Base-by-base conservation (phyloP, 208 protist species). In the Trichomonas gallinae region DNA sequence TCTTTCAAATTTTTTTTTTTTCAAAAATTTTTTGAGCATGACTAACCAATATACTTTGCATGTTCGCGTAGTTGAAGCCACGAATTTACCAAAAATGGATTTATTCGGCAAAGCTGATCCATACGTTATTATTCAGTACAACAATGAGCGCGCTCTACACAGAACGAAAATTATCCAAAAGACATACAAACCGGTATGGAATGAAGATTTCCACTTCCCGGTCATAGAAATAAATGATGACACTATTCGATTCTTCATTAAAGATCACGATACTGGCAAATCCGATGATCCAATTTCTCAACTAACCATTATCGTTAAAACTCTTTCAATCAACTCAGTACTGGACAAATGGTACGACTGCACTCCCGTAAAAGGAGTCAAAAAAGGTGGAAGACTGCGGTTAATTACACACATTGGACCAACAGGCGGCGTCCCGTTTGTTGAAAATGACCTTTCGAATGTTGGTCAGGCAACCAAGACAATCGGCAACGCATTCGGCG, bases 151-250 rank as follows among this genome's bases (percentile, higher is more conserved):
- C 45, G 40, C 10, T 21, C 26, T n/a, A 9, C 23, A 13, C 15
- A 21, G 42, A 89, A 89, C 83, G 17, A 89, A 89, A 89, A 11
- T 89, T 8, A 89, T 89, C 40, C 36, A 89, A 31, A 89, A 89
- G 13, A 89, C 83, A 46, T 89, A 89, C 31, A 89, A 44, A 46
- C 83, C 83, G 21, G 83, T 89, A 31, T 89, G 83, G 83, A 89
- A 89, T 89, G 83, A 89, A 89, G 83, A 89, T n/a, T 89, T 89
- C 40, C 83, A 89, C 36, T n/a, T 89, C 36, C 83, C 83, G 4
- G 3, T 89, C 31, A 31, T 26, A 3, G 21, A 17, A 10, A 17
- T 45, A 1, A 44, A 34, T 6, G 36, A 89, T 17, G 40, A 89
- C 21, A 6, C 13, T 10, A n/a, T 89, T 48, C 3, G 17, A 46